A percentile compares a stretch with the other conserved stretches of the same genome.
phyloP scores from a whole-genome alignment of 805 yeast genomes.

The Wickerhamiella galacta region DNA sequence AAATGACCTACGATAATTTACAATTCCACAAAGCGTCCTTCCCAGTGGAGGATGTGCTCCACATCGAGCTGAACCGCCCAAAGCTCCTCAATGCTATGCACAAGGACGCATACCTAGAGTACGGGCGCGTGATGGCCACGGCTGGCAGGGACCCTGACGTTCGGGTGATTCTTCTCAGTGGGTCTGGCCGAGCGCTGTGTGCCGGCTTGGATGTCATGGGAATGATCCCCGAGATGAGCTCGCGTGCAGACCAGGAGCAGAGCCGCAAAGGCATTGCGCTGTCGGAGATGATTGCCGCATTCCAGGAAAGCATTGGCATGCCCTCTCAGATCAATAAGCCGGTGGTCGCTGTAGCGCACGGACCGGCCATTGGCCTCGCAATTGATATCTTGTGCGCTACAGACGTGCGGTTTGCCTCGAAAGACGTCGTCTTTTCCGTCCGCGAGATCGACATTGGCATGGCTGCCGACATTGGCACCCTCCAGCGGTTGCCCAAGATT shows the following conservation, averaged over 20 bases:
- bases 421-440: conserved; percentile 37
- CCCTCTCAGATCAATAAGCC: conserved; percentile 25
- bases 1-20: conserved; percentile 1
- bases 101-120: conserved; percentile 39
- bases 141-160: conserved; percentile 31
- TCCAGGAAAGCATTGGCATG: conserved; percentile 36
- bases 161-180: conserved; percentile 40
- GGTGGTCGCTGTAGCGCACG: conserved; percentile 52
- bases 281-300: conserved; percentile 30
- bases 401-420: conserved; percentile 39
- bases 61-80: conserved; percentile 48
- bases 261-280: conserved; percentile 19
- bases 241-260: conserved; percentile 12
- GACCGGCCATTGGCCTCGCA: conserved; percentile 48
- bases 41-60: conserved; percentile 33
- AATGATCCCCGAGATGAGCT: conserved; percentile 10
- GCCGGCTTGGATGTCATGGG: conserved; percentile 46
- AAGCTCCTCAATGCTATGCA: conserved; percentile 41
- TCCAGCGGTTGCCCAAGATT: conserved; percentile 45
- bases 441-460: conserved; percentile 60
- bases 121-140: conserved; percentile 29
- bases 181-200: conserved; percentile 39
- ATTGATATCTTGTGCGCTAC: conserved; percentile 46
- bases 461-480: conserved; percentile 64
- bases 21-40: conserved; percentile 34